Evolutionary conservation across 78 protist species (phyloP), one percentile per base, ranked within the genome.

Genomic region (Guillardia theta): DNA sequence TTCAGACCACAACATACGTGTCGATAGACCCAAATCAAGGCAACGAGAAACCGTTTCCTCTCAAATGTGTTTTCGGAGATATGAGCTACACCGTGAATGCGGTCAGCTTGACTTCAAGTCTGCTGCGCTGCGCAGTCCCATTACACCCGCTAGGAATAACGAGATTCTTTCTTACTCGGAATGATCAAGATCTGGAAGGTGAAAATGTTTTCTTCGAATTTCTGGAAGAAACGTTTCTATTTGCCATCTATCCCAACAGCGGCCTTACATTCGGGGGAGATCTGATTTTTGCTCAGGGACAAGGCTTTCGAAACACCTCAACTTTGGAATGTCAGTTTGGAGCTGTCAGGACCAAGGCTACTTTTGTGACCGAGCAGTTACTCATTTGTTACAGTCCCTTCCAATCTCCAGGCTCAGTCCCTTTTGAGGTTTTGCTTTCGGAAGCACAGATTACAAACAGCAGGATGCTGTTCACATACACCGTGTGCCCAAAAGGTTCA

Each of bases 351-450:
- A n/a, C 62, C 18, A 53, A 27, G 4, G 92, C 64, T 3, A 46
- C 44, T 8, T 87, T 47, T 41, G 70, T 87, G 22, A 30, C 53
- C 8, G 5, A 19, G 30, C 27, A 0, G 3, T 15, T n/a, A 18
- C 70, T 47, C n/a, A 41, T 87, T 44, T 87, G 92, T 10, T 8
- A 27, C 10, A 47, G 47, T 0, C 92, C 92, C 12, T 27, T 39
- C 70, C 92, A 87, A 41, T 5, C 92, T 30, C 64, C 53, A 24
- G 92, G 92, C 27, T n/a, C 64, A 30, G 92, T 87, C 6, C n/a
- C 10, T 39, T 27, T 87, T 6, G 92, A 87, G 92, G 53, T 87
- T 12, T 47, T 4, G 27, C 4, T 30, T 21, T 12, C 6, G 21
- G 45, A 21, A 6, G 18, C 8, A 41, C 21, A 21, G 41, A 43